Evolutionary conservation across 306 rosid species (phyloP).

Genomic region (Cercis canadensis): DNA sequence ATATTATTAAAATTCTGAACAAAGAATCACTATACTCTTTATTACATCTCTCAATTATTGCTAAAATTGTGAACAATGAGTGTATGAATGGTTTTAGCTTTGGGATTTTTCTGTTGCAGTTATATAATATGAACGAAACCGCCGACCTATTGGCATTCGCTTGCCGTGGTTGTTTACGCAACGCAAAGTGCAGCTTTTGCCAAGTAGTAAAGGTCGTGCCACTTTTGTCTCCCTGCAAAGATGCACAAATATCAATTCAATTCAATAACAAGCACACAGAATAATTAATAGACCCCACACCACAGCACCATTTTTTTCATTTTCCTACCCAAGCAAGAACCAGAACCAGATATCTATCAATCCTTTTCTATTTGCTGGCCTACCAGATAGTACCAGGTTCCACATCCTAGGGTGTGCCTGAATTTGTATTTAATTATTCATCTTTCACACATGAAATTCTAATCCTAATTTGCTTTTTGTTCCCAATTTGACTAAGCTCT

Average conservation of each 20-base stretch:
- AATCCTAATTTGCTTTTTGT: too few species aligned
- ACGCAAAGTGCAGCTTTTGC: conserved; percentile 29
- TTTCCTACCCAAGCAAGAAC: too few species aligned
- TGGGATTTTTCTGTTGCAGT: background rate
- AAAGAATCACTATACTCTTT: conserved; percentile 13
- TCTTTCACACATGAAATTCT: too few species aligned
- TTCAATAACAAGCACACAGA: conserved; percentile 1
- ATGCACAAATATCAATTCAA: background rate
- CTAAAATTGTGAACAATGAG: background rate
- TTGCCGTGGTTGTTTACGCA: conserved; percentile 4
- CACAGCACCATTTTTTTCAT: too few species aligned
- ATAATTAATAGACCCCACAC: background rate
- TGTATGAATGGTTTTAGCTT: background rate
- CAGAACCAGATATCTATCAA: too few species aligned
- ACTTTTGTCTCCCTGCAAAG: conserved; percentile 39
- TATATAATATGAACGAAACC: background rate
- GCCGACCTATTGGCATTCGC: background rate
- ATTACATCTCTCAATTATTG: background rate
- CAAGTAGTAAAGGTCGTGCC: conserved; percentile 3
- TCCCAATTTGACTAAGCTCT: too few species aligned
- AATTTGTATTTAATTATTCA: too few species aligned
- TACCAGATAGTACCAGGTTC: too few species aligned
- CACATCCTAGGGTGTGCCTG: too few species aligned
- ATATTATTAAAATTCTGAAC: too few species aligned
- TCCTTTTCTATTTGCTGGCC: too few species aligned